A percentile compares a stretch with the other conserved stretches of the same genome.
These are phyloP conservation scores for Aspergillaceae sp. DNA, from an alignment of 2,329 filamentous ascomycete species.

Conservation along the genomic window DNA sequence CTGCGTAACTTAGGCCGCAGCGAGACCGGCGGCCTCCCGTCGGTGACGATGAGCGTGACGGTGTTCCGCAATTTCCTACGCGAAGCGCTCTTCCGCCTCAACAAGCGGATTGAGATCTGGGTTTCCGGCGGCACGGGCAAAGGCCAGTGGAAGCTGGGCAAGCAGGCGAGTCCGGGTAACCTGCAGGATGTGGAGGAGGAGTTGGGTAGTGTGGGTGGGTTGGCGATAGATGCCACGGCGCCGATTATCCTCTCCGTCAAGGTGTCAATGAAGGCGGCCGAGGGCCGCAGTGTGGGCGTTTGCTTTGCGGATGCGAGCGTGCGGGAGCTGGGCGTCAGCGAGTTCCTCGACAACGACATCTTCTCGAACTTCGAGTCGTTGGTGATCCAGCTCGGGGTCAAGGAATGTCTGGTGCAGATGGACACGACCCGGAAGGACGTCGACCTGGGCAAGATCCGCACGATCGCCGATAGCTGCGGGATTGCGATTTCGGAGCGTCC, in stretches of 20 bases:
- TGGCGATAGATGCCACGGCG: conserved; percentile 65
- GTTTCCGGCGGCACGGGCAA: conserved; percentile 65
- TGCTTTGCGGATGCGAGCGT: conserved; percentile 98
- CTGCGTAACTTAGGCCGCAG: conserved; percentile 79
- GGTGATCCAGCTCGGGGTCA: conserved; percentile 90
- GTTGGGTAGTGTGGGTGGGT: conserved; percentile 51
- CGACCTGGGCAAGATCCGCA: conserved; percentile 75
- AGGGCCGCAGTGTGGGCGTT: conserved; percentile 80
- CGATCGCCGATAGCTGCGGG: conserved; percentile 86
- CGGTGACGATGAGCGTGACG: conserved; percentile 89
- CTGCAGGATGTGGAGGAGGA: conserved; percentile 96
- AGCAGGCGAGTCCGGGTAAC: conserved; percentile 92
- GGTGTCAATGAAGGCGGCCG: conserved; percentile 74
- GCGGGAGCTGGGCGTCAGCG: conserved; percentile 87
- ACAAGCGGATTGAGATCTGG: conserved; percentile 89
- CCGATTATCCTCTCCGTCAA: conserved; percentile 95
- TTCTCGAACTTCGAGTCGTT: conserved; percentile 97
- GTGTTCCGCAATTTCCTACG: conserved; percentile 93
- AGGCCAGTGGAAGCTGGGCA: conserved; percentile 77
- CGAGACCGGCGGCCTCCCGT: conserved; percentile 76
- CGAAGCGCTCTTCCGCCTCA: conserved; percentile 83
- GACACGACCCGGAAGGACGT: conserved; percentile 76
- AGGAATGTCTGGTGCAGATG: conserved; percentile 78
- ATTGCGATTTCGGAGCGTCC: conserved; percentile 79
- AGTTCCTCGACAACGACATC: conserved; percentile 97